Evolutionary conservation across 257 asterid species (phyloP).

Genomic region (Ehretia macrophylla): DNA sequence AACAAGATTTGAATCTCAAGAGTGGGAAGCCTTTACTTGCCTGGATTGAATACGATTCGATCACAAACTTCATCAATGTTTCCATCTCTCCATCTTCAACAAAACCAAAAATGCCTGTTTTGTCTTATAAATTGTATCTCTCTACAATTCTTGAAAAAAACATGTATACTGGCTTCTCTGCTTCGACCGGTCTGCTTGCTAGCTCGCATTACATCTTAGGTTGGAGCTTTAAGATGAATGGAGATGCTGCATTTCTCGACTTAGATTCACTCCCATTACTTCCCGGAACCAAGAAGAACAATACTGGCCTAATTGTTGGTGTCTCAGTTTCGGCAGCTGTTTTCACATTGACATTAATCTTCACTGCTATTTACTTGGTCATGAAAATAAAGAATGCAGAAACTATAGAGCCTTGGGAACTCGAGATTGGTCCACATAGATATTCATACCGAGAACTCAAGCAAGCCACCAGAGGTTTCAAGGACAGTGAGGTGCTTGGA

Average conservation of each 20-base stretch:
- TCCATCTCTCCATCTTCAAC: slow-evolving; percentile 38
- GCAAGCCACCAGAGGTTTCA: slow-evolving; percentile 52
- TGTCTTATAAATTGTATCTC: slow-evolving; percentile 43
- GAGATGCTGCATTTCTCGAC: slow-evolving; percentile 36
- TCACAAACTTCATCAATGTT: slow-evolving; percentile 31
- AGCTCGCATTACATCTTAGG: slow-evolving; percentile 70
- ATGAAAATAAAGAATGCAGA: slow-evolving; percentile 24
- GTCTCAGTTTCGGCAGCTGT: slow-evolving; percentile 17
- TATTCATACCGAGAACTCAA: slow-evolving; percentile 51
- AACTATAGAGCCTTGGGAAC: slow-evolving; percentile 22
- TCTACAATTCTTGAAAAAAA: slow-evolving; percentile 34
- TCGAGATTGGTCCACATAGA: slow-evolving; percentile 17
- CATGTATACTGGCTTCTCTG: slow-evolving; percentile 72
- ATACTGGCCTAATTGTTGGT: slow-evolving; percentile 19
- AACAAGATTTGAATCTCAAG: slow-evolving; percentile 41
- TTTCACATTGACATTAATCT: slow-evolving; percentile 7
- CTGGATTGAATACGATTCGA: slow-evolving; percentile 63
- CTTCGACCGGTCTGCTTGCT: slow-evolving; percentile 62
- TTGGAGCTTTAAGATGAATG: slow-evolving; percentile 67
- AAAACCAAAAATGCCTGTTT: slow-evolving; percentile 42
- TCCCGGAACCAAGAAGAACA: slow-evolving; percentile 22
- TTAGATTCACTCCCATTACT: slow-evolving; percentile 38
- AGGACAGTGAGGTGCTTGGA: slow-evolving; percentile 60
- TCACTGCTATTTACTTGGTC: slow-evolving; percentile 15
- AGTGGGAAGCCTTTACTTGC: slow-evolving; percentile 42